Evolutionary conservation across 371 early-diverging fungal genomes (phyloP).

Genomic region (Mucor piriformis): DNA sequence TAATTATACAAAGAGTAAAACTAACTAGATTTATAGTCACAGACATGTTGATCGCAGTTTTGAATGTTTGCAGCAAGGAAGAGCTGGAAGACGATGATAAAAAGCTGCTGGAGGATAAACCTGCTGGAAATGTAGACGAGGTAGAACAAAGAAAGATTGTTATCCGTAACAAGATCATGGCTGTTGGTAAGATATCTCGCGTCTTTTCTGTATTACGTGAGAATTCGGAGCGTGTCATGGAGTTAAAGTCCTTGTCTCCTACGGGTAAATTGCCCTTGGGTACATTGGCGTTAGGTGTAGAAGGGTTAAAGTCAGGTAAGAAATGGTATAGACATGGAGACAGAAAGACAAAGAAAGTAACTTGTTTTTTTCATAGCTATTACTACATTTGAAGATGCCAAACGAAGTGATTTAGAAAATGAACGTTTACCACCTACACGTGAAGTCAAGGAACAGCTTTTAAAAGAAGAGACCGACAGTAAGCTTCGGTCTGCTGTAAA

Average conservation of each 20-base stretch:
- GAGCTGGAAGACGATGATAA: slow-evolving; percentile 63
- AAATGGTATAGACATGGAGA: too few relatives aligned
- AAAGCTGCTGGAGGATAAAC: slow-evolving; percentile 21
- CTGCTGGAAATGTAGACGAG: slow-evolving; percentile 39
- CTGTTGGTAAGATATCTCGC: slow-evolving; percentile 89
- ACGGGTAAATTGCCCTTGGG: slow-evolving; percentile 82
- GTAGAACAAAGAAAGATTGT: slow-evolving; percentile 69
- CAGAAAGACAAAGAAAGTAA: neutral
- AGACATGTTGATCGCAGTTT: slow-evolving; percentile 92
- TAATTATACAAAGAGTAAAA: neutral
- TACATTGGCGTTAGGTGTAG: slow-evolving; percentile 85
- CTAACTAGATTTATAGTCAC: slow-evolving; percentile 61
- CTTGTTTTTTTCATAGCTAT: slow-evolving; percentile 58
- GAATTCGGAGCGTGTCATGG: slow-evolving; percentile 89
- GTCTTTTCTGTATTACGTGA: slow-evolving; percentile 88
- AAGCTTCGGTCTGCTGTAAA: slow-evolving; percentile 53
- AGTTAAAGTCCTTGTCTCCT: slow-evolving; percentile 89
- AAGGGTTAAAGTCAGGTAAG: slow-evolving; percentile 83
- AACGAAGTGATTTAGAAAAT: slow-evolving; percentile 84
- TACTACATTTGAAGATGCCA: slow-evolving; percentile 90
- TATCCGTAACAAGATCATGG: slow-evolving; percentile 90
- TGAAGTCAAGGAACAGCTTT: slow-evolving; percentile 49
- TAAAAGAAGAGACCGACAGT: slow-evolving; percentile 55
- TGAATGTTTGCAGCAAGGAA: slow-evolving; percentile 89
- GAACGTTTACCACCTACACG: slow-evolving; percentile 89